A percentile compares a stretch with the other conserved stretches of the same genome.
These are phyloP conservation scores for Borovskyia barvae DNA, from an alignment of 208 protist genomes.

Conservation along the genomic window DNA sequence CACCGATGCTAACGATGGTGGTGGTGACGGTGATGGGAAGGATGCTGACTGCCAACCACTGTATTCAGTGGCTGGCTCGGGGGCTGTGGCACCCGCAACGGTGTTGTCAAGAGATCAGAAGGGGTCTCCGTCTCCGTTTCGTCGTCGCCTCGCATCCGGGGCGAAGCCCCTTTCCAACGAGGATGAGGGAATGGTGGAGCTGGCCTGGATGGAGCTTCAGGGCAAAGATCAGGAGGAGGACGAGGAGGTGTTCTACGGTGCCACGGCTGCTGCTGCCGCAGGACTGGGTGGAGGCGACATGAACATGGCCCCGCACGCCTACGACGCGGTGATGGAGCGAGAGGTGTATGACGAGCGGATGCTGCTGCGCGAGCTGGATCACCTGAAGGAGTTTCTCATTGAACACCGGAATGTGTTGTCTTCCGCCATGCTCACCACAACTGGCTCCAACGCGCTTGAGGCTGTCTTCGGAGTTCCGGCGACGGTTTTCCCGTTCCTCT, in stretches of 20 bases:
- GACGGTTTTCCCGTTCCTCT: slow-evolving; percentile 83
- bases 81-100: no score
- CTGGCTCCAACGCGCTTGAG: slow-evolving; percentile 76
- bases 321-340: slow-evolving; percentile 32
- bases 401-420: slow-evolving; percentile 68
- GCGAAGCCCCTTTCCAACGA: no score
- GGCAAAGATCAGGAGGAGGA: slow-evolving; percentile 29
- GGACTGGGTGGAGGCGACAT: slow-evolving; percentile 24
- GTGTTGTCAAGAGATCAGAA: no score
- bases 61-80: no score
- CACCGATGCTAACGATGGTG: no score
- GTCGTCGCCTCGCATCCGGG: no score
- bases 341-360: slow-evolving; percentile 39
- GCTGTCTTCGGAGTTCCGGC: slow-evolving; percentile 83
- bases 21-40: no score
- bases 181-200: slow-evolving; percentile 10
- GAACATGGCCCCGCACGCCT: slow-evolving; percentile 26
- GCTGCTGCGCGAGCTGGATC: slow-evolving; percentile 62
- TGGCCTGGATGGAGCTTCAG: slow-evolving; percentile 26
- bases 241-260: slow-evolving; percentile 35
- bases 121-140: no score
- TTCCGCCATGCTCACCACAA: slow-evolving; percentile 64
- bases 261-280: slow-evolving; percentile 13
- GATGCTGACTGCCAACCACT: no score
- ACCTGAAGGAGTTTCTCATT: slow-evolving; percentile 75